These are phyloP conservation scores for Dendrobium huoshanense DNA, from an alignment of 106 monocot genomes.

Conservation along the genomic window DNA sequence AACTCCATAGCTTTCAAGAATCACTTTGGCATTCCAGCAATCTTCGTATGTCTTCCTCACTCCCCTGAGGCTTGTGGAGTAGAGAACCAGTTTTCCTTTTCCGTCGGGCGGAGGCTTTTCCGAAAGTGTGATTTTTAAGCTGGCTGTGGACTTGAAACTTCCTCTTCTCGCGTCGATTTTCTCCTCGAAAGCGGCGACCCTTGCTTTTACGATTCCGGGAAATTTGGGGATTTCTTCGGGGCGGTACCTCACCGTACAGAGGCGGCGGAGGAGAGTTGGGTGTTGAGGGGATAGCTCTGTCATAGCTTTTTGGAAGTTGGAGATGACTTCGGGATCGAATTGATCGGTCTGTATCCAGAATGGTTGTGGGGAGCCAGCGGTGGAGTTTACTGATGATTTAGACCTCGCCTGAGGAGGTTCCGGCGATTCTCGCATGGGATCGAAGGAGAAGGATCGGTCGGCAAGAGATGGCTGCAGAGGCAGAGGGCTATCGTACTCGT, in stretches of 20 bases:
- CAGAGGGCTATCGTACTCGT: slow-evolving; percentile 16
- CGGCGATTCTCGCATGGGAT: background rate
- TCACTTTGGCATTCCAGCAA: slow-evolving; percentile 33
- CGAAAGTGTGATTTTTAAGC: background rate
- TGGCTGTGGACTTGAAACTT: background rate
- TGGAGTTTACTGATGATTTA: background rate
- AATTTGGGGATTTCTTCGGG: slow-evolving; percentile 14
- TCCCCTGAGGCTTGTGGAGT: slow-evolving; percentile 79
- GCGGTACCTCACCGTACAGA: background rate
- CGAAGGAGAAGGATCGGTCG: slow-evolving; percentile 28
- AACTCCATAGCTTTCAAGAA: slow-evolving; percentile 50
- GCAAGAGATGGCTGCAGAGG: background rate
- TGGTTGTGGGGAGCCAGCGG: slow-evolving; percentile 12
- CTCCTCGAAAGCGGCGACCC: slow-evolving; percentile 52
- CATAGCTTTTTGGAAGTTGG: slow-evolving; percentile 32
- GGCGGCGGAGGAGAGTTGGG: slow-evolving; percentile 3
- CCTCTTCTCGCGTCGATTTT: slow-evolving; percentile 49
- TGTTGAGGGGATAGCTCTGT: slow-evolving; percentile 25
- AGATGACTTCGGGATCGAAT: slow-evolving; percentile 39
- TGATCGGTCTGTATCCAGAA: slow-evolving; percentile 27
- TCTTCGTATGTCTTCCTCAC: slow-evolving; percentile 80
- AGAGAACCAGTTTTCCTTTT: slow-evolving; percentile 50
- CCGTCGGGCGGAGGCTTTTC: slow-evolving; percentile 27
- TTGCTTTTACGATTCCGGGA: slow-evolving; percentile 43
- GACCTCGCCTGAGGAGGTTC: background rate